These are phyloP conservation scores for Aphanomyces euteiches DNA, from an alignment of 352 stramenopile genomes.

Conservation along the genomic window DNA sequence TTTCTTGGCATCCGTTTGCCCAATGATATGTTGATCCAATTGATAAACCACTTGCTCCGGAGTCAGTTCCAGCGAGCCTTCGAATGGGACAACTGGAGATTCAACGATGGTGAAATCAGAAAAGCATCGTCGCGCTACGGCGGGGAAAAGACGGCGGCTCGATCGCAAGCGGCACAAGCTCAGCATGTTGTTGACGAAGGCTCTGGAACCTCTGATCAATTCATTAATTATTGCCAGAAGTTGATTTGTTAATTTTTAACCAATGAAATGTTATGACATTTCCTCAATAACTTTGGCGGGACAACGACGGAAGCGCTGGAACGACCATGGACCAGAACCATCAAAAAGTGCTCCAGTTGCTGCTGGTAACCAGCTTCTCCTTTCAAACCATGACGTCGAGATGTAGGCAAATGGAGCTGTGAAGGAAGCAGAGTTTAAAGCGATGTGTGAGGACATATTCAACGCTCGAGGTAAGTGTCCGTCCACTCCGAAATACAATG, in stretches of 20 bases:
- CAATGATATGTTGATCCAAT: slow-evolving; percentile 98
- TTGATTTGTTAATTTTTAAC: slow-evolving; percentile 13
- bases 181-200: too few relatives aligned
- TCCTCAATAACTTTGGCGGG: too few relatives aligned
- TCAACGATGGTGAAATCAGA: slow-evolving; percentile 26
- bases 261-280: neutral
- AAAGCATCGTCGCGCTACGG: neutral
- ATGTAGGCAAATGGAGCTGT: slow-evolving; percentile 26
- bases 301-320: too few relatives aligned
- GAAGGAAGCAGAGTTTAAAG: slow-evolving; percentile 13
- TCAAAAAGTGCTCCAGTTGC: slow-evolving; percentile 24
- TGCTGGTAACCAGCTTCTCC: slow-evolving; percentile 10
- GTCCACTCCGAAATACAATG: neutral
- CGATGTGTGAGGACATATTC: slow-evolving; percentile 4
- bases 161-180: too few relatives aligned
- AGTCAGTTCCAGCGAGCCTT: slow-evolving; percentile 54
- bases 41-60: slow-evolving; percentile 91
- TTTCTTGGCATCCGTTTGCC: slow-evolving; percentile 95
- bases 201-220: too few relatives aligned
- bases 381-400: neutral
- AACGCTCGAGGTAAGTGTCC: neutral
- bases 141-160: neutral
- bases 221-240: too few relatives aligned
- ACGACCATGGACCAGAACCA: neutral
- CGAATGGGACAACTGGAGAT: neutral